phyloP scores from a whole-genome alignment of 1,284 basidiomycete species.

The Cryptococcus neoformans region DNA sequence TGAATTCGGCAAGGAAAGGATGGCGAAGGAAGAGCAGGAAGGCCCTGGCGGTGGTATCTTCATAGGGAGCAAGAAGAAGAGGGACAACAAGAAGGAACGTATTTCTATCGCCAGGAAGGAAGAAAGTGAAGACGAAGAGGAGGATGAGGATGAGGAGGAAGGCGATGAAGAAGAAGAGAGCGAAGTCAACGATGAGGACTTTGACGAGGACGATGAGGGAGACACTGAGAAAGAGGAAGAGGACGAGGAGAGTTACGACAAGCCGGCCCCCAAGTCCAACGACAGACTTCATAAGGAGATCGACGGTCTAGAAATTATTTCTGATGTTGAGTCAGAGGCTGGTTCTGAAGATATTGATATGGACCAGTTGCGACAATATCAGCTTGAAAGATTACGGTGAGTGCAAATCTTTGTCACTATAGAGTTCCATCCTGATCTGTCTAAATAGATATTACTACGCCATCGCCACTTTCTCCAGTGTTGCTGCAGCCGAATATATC shows the following conservation, averaged over 20 bases:
- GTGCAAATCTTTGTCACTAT: slow-evolving; percentile 24
- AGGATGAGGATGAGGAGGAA: slow-evolving; percentile 25
- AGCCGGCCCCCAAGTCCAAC: not conserved
- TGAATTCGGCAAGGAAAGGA: slow-evolving; percentile 85
- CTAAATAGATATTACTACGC: slow-evolving; percentile 87
- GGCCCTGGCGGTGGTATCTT: slow-evolving; percentile 90
- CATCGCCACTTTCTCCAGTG: slow-evolving; percentile 82
- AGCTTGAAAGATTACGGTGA: slow-evolving; percentile 86
- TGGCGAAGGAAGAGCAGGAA: slow-evolving; percentile 82
- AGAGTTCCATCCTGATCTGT: not conserved
- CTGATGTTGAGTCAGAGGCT: slow-evolving; percentile 38
- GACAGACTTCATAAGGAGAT: slow-evolving; percentile 10
- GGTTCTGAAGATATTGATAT: slow-evolving; percentile 69
- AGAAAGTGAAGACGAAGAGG: slow-evolving; percentile 36
- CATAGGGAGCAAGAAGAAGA: slow-evolving; percentile 21
- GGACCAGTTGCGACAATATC: slow-evolving; percentile 85
- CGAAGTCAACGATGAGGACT: slow-evolving; percentile 16
- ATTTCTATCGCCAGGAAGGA: slow-evolving; percentile 4
- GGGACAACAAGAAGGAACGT: slow-evolving; percentile 17
- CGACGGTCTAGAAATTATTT: slow-evolving; percentile 37
- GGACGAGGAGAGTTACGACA: slow-evolving; percentile 5
- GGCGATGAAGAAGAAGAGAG: slow-evolving; percentile 19
- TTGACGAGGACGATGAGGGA: slow-evolving; percentile 55
- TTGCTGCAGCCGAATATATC: slow-evolving; percentile 73
- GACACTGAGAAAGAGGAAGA: slow-evolving; percentile 50